These are phyloP conservation scores for Aspergillus floridensis DNA, from an alignment of 2,329 filamentous ascomycete genomes.

Conservation along the genomic window DNA sequence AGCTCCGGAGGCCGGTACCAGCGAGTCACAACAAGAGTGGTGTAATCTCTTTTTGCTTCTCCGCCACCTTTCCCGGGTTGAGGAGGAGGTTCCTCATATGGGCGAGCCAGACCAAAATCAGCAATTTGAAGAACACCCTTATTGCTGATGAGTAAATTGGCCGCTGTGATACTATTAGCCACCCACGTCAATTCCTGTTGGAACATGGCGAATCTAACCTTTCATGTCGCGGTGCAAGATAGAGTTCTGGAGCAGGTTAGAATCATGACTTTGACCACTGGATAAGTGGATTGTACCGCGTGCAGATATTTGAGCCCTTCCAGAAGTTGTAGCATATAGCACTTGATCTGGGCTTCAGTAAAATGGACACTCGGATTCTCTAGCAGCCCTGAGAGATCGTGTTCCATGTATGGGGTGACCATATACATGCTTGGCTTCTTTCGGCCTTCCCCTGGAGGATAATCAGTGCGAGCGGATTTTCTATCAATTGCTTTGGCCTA, in stretches of 20 bases:
- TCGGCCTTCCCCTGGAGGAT: slow-evolving; percentile 64
- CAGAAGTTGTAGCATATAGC: slow-evolving; percentile 91
- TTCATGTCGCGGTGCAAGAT: slow-evolving; percentile 99
- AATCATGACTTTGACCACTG: neutral
- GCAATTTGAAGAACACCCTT: slow-evolving; percentile 90
- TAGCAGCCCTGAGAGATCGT: slow-evolving; percentile 93
- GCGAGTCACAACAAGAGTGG: slow-evolving; percentile 90
- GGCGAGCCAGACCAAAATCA: slow-evolving; percentile 90
- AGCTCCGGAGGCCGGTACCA: slow-evolving; percentile 97
- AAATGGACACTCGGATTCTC: slow-evolving; percentile 91
- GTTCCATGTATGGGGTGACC: slow-evolving; percentile 98
- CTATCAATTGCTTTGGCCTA: slow-evolving; percentile 33
- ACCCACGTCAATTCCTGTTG: neutral
- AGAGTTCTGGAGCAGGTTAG: slow-evolving; percentile 50
- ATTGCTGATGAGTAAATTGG: slow-evolving; percentile 95
- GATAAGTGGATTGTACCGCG: slow-evolving; percentile 49
- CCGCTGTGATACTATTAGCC: slow-evolving; percentile 52
- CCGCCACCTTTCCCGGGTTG: slow-evolving; percentile 75
- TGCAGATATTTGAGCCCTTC: slow-evolving; percentile 89
- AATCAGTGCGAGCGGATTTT: slow-evolving; percentile 18
- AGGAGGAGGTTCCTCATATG: slow-evolving; percentile 84
- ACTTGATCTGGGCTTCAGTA: slow-evolving; percentile 90
- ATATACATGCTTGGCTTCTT: slow-evolving; percentile 88
- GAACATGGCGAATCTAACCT: slow-evolving; percentile 31
- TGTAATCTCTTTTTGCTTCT: slow-evolving; percentile 85